Conservation (phyloP, 768 basidiomycete genomes). For the Tulasnella sp. region DNA sequence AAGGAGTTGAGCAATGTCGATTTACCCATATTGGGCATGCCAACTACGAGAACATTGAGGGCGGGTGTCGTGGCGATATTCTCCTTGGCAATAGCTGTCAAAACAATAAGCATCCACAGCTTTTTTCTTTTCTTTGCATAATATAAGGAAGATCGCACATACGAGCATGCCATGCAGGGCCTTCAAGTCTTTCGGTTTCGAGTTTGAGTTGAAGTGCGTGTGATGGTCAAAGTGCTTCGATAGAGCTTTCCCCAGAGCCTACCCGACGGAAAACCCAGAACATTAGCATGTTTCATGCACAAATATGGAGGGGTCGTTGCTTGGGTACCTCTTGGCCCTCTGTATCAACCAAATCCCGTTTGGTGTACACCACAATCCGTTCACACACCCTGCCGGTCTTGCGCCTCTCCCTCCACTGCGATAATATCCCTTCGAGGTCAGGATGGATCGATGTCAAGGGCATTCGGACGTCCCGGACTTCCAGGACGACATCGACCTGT, state of each 20-base stretch:
- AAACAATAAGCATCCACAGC: not conserved
- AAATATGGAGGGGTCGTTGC: not conserved
- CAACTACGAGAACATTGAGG: slow-evolving; percentile 83
- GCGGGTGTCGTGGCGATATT: slow-evolving; percentile 55
- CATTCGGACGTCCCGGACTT: slow-evolving; percentile 84
- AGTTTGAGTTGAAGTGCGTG: slow-evolving; percentile 19
- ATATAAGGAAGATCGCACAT: slow-evolving; percentile 43
- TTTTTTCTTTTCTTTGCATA: not conserved
- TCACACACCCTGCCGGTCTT: slow-evolving; percentile 45
- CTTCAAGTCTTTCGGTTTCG: slow-evolving; percentile 29
- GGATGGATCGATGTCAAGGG: slow-evolving; percentile 91
- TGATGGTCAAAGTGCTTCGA: slow-evolving; percentile 18
- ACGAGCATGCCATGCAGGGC: slow-evolving; percentile 54
- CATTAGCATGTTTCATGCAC: too few relatives aligned
- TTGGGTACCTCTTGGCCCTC: slow-evolving; percentile 73
- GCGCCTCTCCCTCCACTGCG: slow-evolving; percentile 16
- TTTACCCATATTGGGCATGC: slow-evolving; percentile 99
- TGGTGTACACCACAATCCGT: slow-evolving; percentile 84
- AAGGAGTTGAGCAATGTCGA: slow-evolving; percentile 86
- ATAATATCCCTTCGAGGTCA: slow-evolving; percentile 54
- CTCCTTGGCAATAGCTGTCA: slow-evolving; percentile 53
- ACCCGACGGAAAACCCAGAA: not conserved
- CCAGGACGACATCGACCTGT: slow-evolving; percentile 83
- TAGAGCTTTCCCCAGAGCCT: slow-evolving; percentile 51
- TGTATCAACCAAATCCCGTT: slow-evolving; percentile 79